Percentiles rank a stretch among this genome's conserved stretches.
Conservation (phyloP, 441 rosid genomes). For the Melastoma candidum region DNA sequence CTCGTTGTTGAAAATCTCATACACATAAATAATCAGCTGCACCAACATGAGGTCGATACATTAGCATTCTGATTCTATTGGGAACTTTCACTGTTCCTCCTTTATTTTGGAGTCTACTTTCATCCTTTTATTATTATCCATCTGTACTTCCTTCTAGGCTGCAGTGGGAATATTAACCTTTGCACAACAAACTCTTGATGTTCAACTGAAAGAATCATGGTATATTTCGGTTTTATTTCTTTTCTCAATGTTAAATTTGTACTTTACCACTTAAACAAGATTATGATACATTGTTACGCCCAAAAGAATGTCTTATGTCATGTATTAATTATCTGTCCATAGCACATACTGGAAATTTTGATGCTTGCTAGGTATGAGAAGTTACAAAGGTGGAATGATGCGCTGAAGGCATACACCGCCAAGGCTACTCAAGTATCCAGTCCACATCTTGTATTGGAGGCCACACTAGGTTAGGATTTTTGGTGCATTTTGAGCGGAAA, state of each 20-base stretch:
- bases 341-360: conserved; percentile 10
- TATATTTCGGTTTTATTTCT: conserved; percentile 16
- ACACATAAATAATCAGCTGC: conserved; percentile 97
- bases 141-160: conserved; percentile 45
- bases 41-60: conserved; percentile 80
- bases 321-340: not conserved
- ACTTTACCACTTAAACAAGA: too few species aligned
- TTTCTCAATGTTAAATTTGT: conserved; percentile 1
- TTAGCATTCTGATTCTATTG: conserved; percentile 1
- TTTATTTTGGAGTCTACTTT: conserved; percentile 1
- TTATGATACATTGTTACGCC: too few species aligned
- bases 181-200: conserved; percentile 88
- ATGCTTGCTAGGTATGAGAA: conserved; percentile 83
- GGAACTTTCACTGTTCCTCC: too few species aligned
- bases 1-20: conserved; percentile 98
- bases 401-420: conserved; percentile 90
- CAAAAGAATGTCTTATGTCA: too few species aligned
- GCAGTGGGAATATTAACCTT: conserved; percentile 98
- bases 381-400: conserved; percentile 99
- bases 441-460: conserved; percentile 81
- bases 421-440: conserved; percentile 83
- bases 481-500: too few species aligned
- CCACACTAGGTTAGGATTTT: conserved; percentile 63
- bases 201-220: conserved; percentile 99
- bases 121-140: conserved; percentile 12